phyloP scores from a whole-genome alignment of 75 land plant species.

The Larix kaempferi region DNA sequence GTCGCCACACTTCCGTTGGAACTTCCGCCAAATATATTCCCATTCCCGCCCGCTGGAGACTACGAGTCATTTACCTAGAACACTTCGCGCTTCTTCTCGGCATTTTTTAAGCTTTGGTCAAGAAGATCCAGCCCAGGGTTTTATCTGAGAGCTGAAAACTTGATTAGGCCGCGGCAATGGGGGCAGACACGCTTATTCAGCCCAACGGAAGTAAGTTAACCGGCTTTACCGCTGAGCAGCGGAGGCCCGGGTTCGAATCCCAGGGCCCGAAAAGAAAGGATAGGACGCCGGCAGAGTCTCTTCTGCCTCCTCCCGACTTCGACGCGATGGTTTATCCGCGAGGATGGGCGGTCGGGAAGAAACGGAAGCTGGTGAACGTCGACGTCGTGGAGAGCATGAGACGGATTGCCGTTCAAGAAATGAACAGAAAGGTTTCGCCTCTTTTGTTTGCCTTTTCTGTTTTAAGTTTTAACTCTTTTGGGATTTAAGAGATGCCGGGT shows the following conservation, averaged over 20 bases:
- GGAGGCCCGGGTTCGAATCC: conserved; percentile 68
- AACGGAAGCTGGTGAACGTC: conserved; percentile 90
- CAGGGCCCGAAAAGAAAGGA: conserved; percentile 44
- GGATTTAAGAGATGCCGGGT: background rate
- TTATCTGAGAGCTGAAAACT: too few species aligned
- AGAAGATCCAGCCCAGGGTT: too few species aligned
- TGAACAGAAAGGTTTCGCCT: conserved; percentile 80
- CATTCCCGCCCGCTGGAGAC: background rate
- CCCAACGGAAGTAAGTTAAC: background rate
- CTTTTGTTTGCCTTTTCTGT: background rate
- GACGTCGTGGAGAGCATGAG: conserved; percentile 98
- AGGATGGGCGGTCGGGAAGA: conserved; percentile 92
- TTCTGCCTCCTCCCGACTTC: conserved; percentile 91
- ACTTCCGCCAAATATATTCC: too few species aligned
- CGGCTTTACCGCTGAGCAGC: conserved; percentile 36
- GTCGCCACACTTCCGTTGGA: too few species aligned
- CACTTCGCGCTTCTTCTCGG: background rate
- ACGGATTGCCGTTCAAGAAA: conserved; percentile 92
- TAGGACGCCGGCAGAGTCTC: conserved; percentile 38
- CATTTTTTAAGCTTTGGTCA: background rate
- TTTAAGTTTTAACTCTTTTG: background rate
- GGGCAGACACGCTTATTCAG: background rate
- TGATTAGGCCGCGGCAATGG: background rate
- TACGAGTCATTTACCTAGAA: background rate
- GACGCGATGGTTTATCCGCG: conserved; percentile 69